Base-by-base conservation (phyloP, 1,284 basidiomycete genomes). In the Cryptococcus wingfieldii region DNA sequence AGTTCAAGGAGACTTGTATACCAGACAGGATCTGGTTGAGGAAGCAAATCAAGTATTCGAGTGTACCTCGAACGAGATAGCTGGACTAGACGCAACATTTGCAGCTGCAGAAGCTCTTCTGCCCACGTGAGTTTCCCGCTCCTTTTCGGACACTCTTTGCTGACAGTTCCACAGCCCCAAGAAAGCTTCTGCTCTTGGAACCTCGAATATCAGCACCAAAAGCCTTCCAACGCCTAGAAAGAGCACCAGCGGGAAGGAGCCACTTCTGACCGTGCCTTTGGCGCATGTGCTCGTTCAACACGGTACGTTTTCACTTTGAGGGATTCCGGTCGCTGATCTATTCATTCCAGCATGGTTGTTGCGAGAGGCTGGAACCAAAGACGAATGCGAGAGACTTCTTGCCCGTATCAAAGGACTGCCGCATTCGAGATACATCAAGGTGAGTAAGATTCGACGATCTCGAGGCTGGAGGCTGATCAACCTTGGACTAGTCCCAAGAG, bases 231-330 rank as follows among this genome's bases (percentile, higher is more conserved):
- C 53, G 18, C 45, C 47, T 12, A 52, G 49, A 27, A 57, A 56
- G 25, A 52, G 47, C 46, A 6, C 67, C 77, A 46, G 77, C 72
- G 23, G 60, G 62, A 53, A 77, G 77, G 87, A 89, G 47, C 77
- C 83, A 7, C 71, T 90, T n/a, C 81, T 85, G 9, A 87, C 90
- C 0, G 79, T 80, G 5, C 72, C 89, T 3, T 77, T 89, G 9
- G 85, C 85, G 1, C 77, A 82, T 9, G 80, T 93, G 16, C 75
- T 94, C 19, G 80, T 85, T 18, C 85, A 87, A 68, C 86, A 87
- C 65, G 85, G 89, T 92, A 58, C 4, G 23, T n/a, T 25, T 42
- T 18, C 38, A 28, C 16, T 50, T 19, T 38, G 37, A 5, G 18
- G 34, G 6, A 6, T 41, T 7, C 6, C 8, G 28, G 41, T 47